Evolutionary conservation across 257 asterid genomes (phyloP).

Genomic region (Ophiorrhiza pumila): DNA sequence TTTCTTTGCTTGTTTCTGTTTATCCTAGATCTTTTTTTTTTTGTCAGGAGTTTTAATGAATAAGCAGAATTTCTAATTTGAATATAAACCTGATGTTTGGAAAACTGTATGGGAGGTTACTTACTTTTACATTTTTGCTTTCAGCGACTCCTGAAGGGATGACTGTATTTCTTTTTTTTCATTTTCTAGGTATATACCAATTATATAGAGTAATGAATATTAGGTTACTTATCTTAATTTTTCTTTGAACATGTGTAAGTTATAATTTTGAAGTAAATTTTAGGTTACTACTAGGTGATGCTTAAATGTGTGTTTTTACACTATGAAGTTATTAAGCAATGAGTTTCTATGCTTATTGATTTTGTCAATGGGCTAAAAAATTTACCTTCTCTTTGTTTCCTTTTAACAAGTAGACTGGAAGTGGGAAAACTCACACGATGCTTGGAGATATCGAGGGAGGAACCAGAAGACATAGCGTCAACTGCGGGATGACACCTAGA

Average conservation of each 20-base stretch:
- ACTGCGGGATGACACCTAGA: slow-evolving; percentile 97
- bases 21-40: background rate
- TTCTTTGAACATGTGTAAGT: background rate
- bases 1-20: background rate
- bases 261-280: background rate
- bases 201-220: background rate
- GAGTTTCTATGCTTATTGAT: background rate
- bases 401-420: slow-evolving; percentile 65
- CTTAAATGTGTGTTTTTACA: background rate
- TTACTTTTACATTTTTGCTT: background rate
- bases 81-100: background rate
- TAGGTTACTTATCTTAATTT: background rate
- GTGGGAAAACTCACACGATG: slow-evolving; percentile 99
- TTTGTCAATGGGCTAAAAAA: background rate
- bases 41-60: background rate
- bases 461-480: slow-evolving; percentile 83
- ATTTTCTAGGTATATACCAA: background rate
- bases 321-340: background rate
- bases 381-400: background rate
- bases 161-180: no score
- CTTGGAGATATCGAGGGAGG: slow-evolving; percentile 99
- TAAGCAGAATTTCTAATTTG: background rate
- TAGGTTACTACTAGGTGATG: background rate
- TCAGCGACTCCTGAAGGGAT: background rate
- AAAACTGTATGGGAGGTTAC: background rate